Evolutionary conservation across 805 yeast species (phyloP).

Genomic region (Kluyveromyces siamensis): DNA sequence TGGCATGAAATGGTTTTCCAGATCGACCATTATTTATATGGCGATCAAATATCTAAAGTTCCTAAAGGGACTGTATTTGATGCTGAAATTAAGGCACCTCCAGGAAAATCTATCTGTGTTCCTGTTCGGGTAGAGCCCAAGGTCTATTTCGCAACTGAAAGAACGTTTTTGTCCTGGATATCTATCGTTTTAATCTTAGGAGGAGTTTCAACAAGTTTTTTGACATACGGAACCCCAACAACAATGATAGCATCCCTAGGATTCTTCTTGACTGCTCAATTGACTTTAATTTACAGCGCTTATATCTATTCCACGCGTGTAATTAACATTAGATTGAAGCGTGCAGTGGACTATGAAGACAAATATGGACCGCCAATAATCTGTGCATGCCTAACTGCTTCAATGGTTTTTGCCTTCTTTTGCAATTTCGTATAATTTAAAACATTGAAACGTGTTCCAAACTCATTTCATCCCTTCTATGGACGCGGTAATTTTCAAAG

Average conservation of each 20-base stretch:
- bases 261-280: conserved; percentile 71
- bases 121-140: conserved; percentile 97
- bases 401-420: conserved; percentile 54
- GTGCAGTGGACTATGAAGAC: conserved; percentile 80
- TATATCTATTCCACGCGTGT: conserved; percentile 76
- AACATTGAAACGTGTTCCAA: not conserved
- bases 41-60: conserved; percentile 43
- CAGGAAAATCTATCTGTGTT: conserved; percentile 81
- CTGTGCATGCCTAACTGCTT: conserved; percentile 62
- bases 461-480: not conserved
- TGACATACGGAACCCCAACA: conserved; percentile 72
- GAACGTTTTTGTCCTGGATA: conserved; percentile 90
- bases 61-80: conserved; percentile 60
- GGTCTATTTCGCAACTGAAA: conserved; percentile 96
- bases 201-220: conserved; percentile 78
- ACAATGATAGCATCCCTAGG: conserved; percentile 79
- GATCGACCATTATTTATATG: conserved; percentile 41
- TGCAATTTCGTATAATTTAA: conserved; percentile 22
- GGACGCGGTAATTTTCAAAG: not conserved
- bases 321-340: conserved; percentile 69
- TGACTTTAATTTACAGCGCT: conserved; percentile 65
- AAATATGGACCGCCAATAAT: conserved; percentile 77
- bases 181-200: conserved; percentile 83
- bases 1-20: conserved; percentile 16
- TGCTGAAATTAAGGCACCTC: conserved; percentile 57